Base-by-base conservation (phyloP, 2,329 filamentous ascomycete species). In the Trichophyton mentagrophytes region DNA sequence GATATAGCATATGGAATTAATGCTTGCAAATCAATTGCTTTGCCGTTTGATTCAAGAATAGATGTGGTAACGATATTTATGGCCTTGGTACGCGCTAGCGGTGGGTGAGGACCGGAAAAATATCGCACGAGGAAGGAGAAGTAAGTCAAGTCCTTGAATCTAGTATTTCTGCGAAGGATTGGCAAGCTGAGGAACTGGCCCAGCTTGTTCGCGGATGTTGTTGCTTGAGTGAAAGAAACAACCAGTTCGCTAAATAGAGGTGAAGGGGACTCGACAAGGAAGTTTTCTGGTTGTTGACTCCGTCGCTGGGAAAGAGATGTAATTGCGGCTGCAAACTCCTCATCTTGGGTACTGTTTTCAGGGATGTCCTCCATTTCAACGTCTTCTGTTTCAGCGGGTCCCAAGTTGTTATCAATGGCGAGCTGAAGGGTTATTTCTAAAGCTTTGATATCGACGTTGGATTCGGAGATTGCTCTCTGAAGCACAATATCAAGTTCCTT, bases 1-100 rank as follows among this genome's bases (percentile, higher is more conserved):
- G 82, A 78, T 53, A 96, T 76, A 36, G 86, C 78, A 73, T 95
- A 96, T 1, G 92, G 92, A n/a, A 96, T 70, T 17, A 96, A 71
- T 9, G 84, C 82, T 70, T 97, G 92, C 57, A 91, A 79, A 69
- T 96, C 88, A 20, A 76, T 76, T 22, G 69, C 71, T 60, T 76
- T 77, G 61, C 80, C 78, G 13, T 74, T 73, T 8, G 74, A 72
- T 59, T 82, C 81, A 51, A 62, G 64, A 17, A 90, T 71, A 27
- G 79, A 77, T 33, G 77, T 77, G 62, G 84, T 82, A 13, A 84
- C 80, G 68, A 84, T 79, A 46, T 85, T 83, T 57, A 96, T 73
- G 9, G 90, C 89, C 7, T 85, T 81, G 60, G 82, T 79, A 64
- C 88, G 84, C 2, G 85, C 85, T 53, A 88, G 75, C 1, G 83